Percentiles rank a stretch among this genome's conserved stretches.
Conservation (phyloP, 768 basidiomycete genomes). For the Mycena belliarum region DNA sequence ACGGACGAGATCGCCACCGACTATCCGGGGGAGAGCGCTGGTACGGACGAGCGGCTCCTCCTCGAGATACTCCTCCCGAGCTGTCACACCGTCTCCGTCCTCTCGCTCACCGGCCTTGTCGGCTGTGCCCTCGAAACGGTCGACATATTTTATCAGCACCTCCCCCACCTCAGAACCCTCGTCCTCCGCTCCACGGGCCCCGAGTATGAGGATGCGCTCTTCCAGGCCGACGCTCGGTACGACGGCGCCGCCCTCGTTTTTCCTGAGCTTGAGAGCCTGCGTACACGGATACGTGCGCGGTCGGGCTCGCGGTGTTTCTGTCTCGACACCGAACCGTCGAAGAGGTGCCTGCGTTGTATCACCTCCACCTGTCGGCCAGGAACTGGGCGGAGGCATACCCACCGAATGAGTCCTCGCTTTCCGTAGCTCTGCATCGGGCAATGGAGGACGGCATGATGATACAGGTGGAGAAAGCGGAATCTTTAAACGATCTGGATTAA, state of each 20-base stretch:
- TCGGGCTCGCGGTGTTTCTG: neutral
- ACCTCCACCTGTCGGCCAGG: neutral
- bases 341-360: neutral
- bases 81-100: neutral
- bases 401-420: too few relatives aligned
- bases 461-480: neutral
- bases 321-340: neutral
- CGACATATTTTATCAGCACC: neutral
- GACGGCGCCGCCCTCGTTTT: neutral
- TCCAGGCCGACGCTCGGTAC: neutral
- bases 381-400: neutral
- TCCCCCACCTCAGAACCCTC: neutral
- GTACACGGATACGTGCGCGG: neutral
- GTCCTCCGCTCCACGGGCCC: neutral
- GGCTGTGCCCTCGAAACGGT: neutral
- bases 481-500: neutral
- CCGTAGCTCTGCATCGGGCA: neutral
- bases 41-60: neutral
- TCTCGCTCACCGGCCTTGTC: neutral
- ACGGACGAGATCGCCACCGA: neutral
- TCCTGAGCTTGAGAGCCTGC: neutral
- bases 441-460: neutral
- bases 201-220: neutral
- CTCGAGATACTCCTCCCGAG: neutral
- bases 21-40: neutral